phyloP scores from a whole-genome alignment of 2,329 filamentous ascomycete genomes.

The Botryosphaeria agaves region DNA sequence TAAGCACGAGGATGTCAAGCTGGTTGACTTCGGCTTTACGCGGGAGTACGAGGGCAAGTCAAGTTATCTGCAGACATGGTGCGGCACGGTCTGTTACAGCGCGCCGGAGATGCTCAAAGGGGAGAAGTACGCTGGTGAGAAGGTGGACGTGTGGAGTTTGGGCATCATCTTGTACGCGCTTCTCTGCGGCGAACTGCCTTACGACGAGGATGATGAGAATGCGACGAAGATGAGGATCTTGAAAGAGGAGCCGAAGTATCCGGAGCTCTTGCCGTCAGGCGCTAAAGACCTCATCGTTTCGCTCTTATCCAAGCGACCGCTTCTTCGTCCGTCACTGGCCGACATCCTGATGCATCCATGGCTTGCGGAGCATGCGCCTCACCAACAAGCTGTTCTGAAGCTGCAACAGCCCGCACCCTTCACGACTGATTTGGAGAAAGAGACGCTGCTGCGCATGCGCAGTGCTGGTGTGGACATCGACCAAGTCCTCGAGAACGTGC shows the following conservation, averaged over 20 bases:
- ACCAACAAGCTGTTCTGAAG: constrained; percentile 79
- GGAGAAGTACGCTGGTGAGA: constrained; percentile 94
- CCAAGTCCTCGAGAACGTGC: constrained; percentile 80
- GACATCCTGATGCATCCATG: constrained; percentile 84
- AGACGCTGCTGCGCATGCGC: constrained; percentile 81
- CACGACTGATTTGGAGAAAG: constrained; percentile 71
- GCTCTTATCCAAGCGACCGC: constrained; percentile 78
- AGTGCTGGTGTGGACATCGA: constrained; percentile 90
- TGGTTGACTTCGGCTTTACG: constrained; percentile 96
- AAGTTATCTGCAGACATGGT: constrained; percentile 93
- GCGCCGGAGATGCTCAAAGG: constrained; percentile 97
- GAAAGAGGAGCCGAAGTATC: constrained; percentile 69
- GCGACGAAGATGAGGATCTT: constrained; percentile 75
- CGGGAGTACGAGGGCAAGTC: constrained; percentile 90
- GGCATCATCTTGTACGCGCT: constrained; percentile 74
- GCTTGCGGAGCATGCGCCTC: constrained; percentile 67
- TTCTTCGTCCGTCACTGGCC: constrained; percentile 62
- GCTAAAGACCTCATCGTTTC: constrained; percentile 60
- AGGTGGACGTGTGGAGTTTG: constrained; percentile 91
- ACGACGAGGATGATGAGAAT: constrained; percentile 88
- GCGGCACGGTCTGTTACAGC: constrained; percentile 93
- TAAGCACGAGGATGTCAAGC: constrained; percentile 91
- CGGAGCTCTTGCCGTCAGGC: constrained; percentile 59
- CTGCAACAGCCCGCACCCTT: constrained; percentile 68
- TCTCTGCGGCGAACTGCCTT: constrained; percentile 73